phyloP scores from a whole-genome alignment of 179 eudicot genomes.

The Beta corolliflora region DNA sequence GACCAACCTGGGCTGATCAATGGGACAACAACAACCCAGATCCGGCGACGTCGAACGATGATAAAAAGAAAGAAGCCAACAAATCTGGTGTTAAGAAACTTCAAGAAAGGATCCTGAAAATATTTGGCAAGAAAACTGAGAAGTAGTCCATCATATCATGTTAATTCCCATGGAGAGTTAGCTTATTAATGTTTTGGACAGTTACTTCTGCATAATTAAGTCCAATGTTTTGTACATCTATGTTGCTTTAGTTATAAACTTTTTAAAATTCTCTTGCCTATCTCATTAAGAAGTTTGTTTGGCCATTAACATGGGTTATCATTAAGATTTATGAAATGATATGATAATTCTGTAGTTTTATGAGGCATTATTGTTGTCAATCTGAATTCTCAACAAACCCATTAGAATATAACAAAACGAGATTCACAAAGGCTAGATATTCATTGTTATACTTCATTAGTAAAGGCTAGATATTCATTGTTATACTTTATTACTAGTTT shows the following conservation, averaged over 20 bases:
- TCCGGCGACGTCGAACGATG: constrained; percentile 18
- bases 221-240: constrained; percentile 3
- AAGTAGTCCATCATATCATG: background rate
- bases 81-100: constrained; percentile 26
- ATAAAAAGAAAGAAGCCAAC: constrained; percentile 26
- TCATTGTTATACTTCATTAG: no score
- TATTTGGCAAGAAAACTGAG: constrained; percentile 29
- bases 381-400: background rate
- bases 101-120: constrained; percentile 29
- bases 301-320: background rate
- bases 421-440: background rate
- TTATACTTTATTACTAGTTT: no score
- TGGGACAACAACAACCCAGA: constrained; percentile 31
- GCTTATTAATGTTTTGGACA: background rate
- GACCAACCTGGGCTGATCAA: constrained; percentile 40
- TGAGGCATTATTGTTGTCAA: background rate
- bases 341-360: background rate
- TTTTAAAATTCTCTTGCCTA: background rate
- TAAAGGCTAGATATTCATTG: no score
- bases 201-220: background rate
- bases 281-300: background rate
- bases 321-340: no score
- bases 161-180: background rate
- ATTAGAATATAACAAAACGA: background rate
- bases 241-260: no score